Base-by-base conservation (phyloP, 768 basidiomycete genomes). In the Exsudoporus frostii region DNA sequence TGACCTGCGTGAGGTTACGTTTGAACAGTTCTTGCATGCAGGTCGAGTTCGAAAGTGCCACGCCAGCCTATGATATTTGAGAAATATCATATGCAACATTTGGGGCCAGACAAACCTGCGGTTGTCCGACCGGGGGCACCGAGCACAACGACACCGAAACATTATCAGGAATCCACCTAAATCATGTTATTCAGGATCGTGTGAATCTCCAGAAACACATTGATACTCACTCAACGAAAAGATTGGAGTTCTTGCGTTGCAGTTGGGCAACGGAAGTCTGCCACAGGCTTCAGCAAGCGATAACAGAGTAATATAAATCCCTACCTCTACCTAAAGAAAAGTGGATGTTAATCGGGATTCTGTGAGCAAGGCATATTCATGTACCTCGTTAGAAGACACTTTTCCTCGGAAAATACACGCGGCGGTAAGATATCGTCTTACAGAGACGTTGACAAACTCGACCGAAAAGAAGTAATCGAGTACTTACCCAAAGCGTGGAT, bases 111-210 rank as follows among this genome's bases (percentile, higher is more conserved):
- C 77, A 49, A 61, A 84, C 86, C 73, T 84, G 80, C 51, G 78
- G 77, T 60, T 90, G 84, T 27, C 90, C 91, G 11, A 90, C 85
- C 25, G 91, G 91, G 5, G 91, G 90, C 1, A 92, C 86, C 3
- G 86, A 85, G 55, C 90, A 90, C 45, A 92, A 71, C 0, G 90
- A 88, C 17, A 91, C 84, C 0, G 90, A 92, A 9, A 93, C 86
- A 57, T 93, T 92, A 69, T 92, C 92, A 7, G 91, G 91, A 59
- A 93, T 92, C 92, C 91, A 92, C 61, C 87, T 90, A 48, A 30
- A 47, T 47, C 33, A 25, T 4, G 39, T 41, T 20, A 43, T 38
- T 62, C 29, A 59, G 43, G 45, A 17, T 32, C 41, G 24, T 43
- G 34, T 19, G 22, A 38, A 33, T 43, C 13, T 32, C 50, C 14